Base-by-base conservation (phyloP, 331 rosid species). In the Arachis monticola region DNA sequence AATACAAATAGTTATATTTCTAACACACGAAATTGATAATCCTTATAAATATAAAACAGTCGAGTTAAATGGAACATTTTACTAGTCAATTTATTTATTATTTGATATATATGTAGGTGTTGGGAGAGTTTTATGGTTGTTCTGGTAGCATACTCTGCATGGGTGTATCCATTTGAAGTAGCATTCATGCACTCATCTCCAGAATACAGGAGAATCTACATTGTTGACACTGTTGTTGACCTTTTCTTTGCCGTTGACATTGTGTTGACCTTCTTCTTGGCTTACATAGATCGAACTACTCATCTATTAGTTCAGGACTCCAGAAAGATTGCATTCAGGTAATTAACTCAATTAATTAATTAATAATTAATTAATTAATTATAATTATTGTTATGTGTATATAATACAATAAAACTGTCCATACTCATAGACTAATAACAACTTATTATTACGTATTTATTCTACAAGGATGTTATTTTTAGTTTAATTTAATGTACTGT, bases 141-240 rank as follows among this genome's bases (percentile, higher is more conserved):
- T 47, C 74, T 94, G 76, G 97, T 94, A 11, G 93, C 86, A 1
- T 94, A 92, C 80, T 88, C 93, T 10, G 95, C 89, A 13, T 92
- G 99, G 99, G 86, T 82, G 10, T 94, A 86, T 68, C 99, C 99
- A 11, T 86, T 92, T 86, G 96, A 94, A 79, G 91, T 85, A 52
- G 97, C 97, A 14, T 94, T 94, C 81, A 76, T 92, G 45, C 67
- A 80, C 14, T 47, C 81, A 0, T 65, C 82, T 10, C 81, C 83
- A 10, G 46, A 44, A 44, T 44, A 77, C 30, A 77, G 10, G 5
- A 62, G 78, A 60, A 53, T 92, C 1, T 86, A 60, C 60, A 64
- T 86, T 9, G 88, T 77, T n/a, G 97, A 92, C 82, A 83, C 73
- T 40, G 12, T 84, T 2, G 97, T 94, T 22, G 97, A 94, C 77